phyloP scores from a whole-genome alignment of 2,329 filamentous ascomycete genomes.

The Pyrenochaeta sp. region DNA sequence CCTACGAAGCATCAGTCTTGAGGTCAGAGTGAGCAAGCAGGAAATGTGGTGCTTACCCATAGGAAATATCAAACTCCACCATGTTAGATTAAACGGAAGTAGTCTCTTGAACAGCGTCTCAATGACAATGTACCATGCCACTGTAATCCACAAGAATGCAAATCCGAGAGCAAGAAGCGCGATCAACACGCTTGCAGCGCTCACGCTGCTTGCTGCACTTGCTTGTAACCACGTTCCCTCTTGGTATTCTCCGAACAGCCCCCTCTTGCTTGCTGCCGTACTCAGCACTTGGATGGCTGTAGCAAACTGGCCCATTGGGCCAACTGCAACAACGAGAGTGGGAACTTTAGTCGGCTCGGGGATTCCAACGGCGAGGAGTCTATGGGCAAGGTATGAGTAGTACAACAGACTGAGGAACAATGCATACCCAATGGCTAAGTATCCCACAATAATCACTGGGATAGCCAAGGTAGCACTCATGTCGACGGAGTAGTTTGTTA shows the following conservation, averaged over 20 bases:
- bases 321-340: conserved; percentile 18
- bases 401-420: conserved; percentile 25
- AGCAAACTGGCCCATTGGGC: conserved; percentile 27
- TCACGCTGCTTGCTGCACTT: conserved; percentile 17
- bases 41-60: conserved; percentile 14
- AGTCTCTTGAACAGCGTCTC: conserved; percentile 17
- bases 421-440: conserved; percentile 24
- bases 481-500: conserved; percentile 18
- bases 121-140: conserved; percentile 22
- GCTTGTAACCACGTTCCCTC: conserved; percentile 20
- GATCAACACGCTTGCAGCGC: conserved; percentile 13
- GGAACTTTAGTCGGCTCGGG: conserved; percentile 18
- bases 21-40: too few relatives aligned
- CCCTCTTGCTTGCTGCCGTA: conserved; percentile 16
- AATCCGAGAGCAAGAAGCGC: conserved; percentile 21
- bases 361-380: conserved; percentile 23
- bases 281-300: conserved; percentile 24
- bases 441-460: conserved; percentile 25
- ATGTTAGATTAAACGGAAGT: conserved; percentile 23
- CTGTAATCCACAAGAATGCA: conserved; percentile 22
- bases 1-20: conserved; percentile 1
- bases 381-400: conserved; percentile 22
- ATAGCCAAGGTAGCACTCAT: conserved; percentile 22
- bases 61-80: conserved; percentile 29
- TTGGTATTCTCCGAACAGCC: conserved; percentile 18